Base-by-base conservation (phyloP, 1,284 basidiomycete genomes). In the Ustilago vetiveriae region DNA sequence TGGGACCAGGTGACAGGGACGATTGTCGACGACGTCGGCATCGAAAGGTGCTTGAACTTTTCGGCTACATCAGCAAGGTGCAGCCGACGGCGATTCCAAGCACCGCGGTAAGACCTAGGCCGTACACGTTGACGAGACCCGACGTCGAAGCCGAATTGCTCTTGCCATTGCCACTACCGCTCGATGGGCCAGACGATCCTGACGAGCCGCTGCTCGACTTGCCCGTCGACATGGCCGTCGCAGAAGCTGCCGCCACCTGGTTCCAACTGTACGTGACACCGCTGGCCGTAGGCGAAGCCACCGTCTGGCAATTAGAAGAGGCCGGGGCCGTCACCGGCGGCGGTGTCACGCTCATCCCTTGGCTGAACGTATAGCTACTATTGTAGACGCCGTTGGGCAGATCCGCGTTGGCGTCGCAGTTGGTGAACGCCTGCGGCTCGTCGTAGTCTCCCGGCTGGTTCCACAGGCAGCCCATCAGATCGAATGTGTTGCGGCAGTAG, bases 181-280 rank as follows among this genome's bases (percentile, higher is more conserved):
- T 36, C 17, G 40, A 43, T 8, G 46, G 23, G 40, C 40, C 29
- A 19, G 54, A 46, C 9, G 53, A 44, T 3, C 45, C 36, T 0
- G 46, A 49, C n/a, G 53, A 16, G 13, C 26, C 40, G 35, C 40
- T 19, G 36, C 16, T 19, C 7, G 50, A 30, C 21, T 43, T 40
- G 42, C 52, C 16, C 26, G 52, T 27, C 6, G 62, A 32, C 10
- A 40, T 32, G 6, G 53, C 7, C 7, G 51, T 21, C 7, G 57
- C 27, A 8, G 57, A 46, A 17, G 60, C 60, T 1, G 62, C 50
- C 13, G 62, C 51, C 33, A 38, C 38, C 50, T 75, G 67, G 39
- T 63, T 71, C 76, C 76, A 79, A 6, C 50, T 53, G 51, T 78
- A 79, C 2, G 75, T 78, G n/a, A 76, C 76, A 39, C 75, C 77